Conservation (phyloP, 257 asterid genomes). For the Ajuga chamaepitys region DNA sequence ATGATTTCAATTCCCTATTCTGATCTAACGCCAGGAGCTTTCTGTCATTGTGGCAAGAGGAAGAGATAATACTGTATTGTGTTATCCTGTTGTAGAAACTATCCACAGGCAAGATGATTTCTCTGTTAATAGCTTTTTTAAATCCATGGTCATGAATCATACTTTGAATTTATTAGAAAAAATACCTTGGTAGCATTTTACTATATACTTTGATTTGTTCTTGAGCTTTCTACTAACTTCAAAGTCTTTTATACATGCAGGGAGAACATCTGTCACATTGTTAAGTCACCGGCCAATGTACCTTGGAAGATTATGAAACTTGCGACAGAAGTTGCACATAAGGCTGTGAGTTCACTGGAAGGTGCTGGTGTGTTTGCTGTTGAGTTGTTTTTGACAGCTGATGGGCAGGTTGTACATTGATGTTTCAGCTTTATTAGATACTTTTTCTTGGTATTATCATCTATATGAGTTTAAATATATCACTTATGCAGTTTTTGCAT, state of each 20-base stretch:
- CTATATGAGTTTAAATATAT: not conserved
- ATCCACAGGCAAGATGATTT: conserved; percentile 54
- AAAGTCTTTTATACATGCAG: conserved; percentile 22
- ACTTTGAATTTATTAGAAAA: not conserved
- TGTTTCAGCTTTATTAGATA: not conserved
- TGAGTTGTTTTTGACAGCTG: conserved; percentile 84
- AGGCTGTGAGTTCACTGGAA: conserved; percentile 83
- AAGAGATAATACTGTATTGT: conserved; percentile 49
- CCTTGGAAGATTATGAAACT: conserved; percentile 69
- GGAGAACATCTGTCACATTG: conserved; percentile 93
- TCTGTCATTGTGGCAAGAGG: conserved; percentile 96
- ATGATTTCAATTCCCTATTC: not conserved
- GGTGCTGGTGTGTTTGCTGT: conserved; percentile 97
- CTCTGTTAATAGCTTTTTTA: not conserved
- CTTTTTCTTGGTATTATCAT: not conserved
- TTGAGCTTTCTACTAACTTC: not conserved
- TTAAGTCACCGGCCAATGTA: conserved; percentile 84
- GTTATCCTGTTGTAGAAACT: conserved; percentile 93
- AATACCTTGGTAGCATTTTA: not conserved
- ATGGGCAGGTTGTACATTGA: conserved; percentile 63
- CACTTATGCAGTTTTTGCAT: conserved; percentile 4
- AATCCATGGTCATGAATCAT: not conserved
- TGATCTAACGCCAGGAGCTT: conserved; percentile 56
- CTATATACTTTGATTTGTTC: not conserved
- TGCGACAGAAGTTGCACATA: conserved; percentile 78